These are phyloP conservation scores for Yamadazyma laniorum DNA, from an alignment of 805 yeast genomes.

Conservation along the genomic window DNA sequence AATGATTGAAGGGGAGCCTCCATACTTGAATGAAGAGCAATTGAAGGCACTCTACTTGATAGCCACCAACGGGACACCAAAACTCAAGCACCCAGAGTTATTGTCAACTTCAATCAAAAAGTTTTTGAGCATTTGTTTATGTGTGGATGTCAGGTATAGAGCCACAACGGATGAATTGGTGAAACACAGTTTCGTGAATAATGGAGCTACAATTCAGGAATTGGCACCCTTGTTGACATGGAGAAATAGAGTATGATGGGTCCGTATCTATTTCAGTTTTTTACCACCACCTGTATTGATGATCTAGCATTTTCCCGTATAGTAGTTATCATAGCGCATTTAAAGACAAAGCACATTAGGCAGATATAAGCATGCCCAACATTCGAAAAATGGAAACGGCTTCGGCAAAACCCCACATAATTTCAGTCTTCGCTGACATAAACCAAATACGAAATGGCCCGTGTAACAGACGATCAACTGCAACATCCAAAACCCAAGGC, in stretches of 20 bases:
- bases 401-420: no score
- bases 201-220: constrained; percentile 60
- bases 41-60: constrained; percentile 72
- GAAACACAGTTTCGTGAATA: constrained; percentile 66
- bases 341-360: no score
- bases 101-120: constrained; percentile 76
- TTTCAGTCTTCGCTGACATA: no score
- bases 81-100: constrained; percentile 63
- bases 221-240: constrained; percentile 51
- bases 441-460: no score
- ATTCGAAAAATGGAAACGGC: no score
- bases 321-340: no score
- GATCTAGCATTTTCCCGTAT: no score
- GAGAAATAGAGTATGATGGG: constrained; percentile 7
- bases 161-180: constrained; percentile 88
- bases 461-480: no score
- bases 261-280: no score
- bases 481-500: no score
- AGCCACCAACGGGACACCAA: constrained; percentile 81
- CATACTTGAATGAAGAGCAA: constrained; percentile 78
- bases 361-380: no score
- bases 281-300: no score
- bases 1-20: constrained; percentile 86
- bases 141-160: constrained; percentile 90
- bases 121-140: constrained; percentile 84